phyloP scores from a whole-genome alignment of 768 basidiomycete genomes.

The Tremella fuciformis region DNA sequence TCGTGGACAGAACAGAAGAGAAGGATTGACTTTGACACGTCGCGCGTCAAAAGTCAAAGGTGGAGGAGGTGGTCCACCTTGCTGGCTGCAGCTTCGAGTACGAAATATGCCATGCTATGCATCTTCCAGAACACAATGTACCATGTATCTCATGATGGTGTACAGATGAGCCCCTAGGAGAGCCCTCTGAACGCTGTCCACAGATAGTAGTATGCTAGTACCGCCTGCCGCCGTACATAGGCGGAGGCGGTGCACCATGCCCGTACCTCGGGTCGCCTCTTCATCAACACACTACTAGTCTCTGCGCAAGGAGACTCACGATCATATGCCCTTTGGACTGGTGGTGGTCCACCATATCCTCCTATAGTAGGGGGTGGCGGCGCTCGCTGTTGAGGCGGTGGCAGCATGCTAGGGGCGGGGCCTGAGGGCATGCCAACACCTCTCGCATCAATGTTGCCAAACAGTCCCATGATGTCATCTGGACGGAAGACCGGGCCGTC shows the following conservation, averaged over 20 bases:
- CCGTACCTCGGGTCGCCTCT: too few species aligned
- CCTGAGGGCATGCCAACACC: slow-evolving; percentile 20
- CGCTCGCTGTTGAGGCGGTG: background rate
- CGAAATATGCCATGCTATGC: background rate
- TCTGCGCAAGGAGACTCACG: background rate
- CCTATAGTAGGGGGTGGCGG: slow-evolving; percentile 9
- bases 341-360: slow-evolving; percentile 27
- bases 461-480: slow-evolving; percentile 82
- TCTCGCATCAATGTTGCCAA: slow-evolving; percentile 57
- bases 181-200: too few species aligned
- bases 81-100: background rate
- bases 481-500: slow-evolving; percentile 88
- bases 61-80: background rate
- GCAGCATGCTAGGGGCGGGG: background rate
- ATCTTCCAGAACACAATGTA: background rate
- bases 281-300: too few species aligned
- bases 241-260: too few species aligned
- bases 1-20: background rate
- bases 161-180: too few species aligned
- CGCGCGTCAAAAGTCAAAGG: background rate
- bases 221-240: too few species aligned
- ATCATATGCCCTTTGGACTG: slow-evolving; percentile 10
- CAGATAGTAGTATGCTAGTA: too few species aligned
- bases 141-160: too few species aligned
- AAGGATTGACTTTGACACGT: background rate